phyloP scores from a whole-genome alignment of 139 green algal genomes.

The Tetraselmis chui region DNA sequence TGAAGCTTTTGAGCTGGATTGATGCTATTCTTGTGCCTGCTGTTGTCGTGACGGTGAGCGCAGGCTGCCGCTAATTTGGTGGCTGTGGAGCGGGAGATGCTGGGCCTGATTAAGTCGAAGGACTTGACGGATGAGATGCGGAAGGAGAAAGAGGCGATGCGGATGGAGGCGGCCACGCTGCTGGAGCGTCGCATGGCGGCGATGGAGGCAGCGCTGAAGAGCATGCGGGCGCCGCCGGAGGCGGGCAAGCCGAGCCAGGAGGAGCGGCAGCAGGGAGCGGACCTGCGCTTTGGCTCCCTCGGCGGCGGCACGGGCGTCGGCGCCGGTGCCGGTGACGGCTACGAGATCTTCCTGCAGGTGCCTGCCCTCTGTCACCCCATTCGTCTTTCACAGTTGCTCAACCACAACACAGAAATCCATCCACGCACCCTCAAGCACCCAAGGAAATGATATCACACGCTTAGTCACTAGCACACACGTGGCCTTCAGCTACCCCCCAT shows the following conservation, averaged over 20 bases:
- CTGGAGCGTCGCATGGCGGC: constrained; percentile 84
- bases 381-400: no score
- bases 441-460: no score
- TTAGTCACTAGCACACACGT: no score
- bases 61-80: constrained; percentile 69
- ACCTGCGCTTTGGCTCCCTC: constrained; percentile 26
- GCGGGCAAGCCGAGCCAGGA: constrained; percentile 25
- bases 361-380: background rate
- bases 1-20: no score
- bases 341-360: constrained; percentile 90
- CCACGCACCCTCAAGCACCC: no score
- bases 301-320: constrained; percentile 41
- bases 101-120: constrained; percentile 26
- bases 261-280: constrained; percentile 21
- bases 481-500: no score
- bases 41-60: no score
- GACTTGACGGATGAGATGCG: constrained; percentile 8
- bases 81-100: constrained; percentile 66
- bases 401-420: no score
- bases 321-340: constrained; percentile 67
- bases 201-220: constrained; percentile 76
- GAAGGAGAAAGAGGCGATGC: constrained; percentile 14
- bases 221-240: constrained; percentile 33
- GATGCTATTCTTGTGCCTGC: no score
- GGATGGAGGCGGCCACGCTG: constrained; percentile 65